Evolutionary conservation across 164 flowering plant species (phyloP).

Genomic region (Dillenia turbinata): DNA sequence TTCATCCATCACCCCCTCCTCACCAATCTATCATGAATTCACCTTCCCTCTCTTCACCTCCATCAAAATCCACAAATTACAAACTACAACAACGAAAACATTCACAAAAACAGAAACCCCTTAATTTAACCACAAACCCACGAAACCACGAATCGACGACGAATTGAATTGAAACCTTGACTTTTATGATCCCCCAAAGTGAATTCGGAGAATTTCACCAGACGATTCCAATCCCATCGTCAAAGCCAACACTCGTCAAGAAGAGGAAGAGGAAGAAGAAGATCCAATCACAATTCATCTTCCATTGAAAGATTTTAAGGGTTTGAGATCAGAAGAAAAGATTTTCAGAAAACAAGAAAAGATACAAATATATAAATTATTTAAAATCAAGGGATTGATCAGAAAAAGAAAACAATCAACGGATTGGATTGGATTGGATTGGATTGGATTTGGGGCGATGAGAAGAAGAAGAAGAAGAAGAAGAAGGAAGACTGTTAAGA

Average conservation of each 20-base stretch:
- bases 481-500: too few relatives aligned
- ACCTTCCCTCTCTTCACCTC: too few relatives aligned
- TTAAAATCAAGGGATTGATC: too few relatives aligned
- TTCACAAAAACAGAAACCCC: neutral
- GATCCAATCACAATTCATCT: neutral
- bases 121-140: too few relatives aligned
- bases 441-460: too few relatives aligned
- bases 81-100: conserved; percentile 1
- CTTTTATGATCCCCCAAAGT: conserved; percentile 1
- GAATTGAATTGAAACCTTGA: neutral
- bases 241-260: neutral
- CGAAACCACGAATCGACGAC: neutral
- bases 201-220: conserved; percentile 21
- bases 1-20: conserved; percentile 37
- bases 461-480: too few relatives aligned
- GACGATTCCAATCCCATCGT: conserved; percentile 52
- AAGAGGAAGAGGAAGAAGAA: neutral
- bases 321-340: too few relatives aligned
- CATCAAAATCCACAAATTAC: neutral
- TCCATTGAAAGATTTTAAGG: too few relatives aligned
- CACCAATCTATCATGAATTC: neutral
- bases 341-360: too few relatives aligned
- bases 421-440: too few relatives aligned
- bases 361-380: too few relatives aligned
- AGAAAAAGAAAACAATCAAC: too few relatives aligned